Conservation (phyloP, 2,329 filamentous ascomycete genomes). For the Aspergillus uvarum region DNA sequence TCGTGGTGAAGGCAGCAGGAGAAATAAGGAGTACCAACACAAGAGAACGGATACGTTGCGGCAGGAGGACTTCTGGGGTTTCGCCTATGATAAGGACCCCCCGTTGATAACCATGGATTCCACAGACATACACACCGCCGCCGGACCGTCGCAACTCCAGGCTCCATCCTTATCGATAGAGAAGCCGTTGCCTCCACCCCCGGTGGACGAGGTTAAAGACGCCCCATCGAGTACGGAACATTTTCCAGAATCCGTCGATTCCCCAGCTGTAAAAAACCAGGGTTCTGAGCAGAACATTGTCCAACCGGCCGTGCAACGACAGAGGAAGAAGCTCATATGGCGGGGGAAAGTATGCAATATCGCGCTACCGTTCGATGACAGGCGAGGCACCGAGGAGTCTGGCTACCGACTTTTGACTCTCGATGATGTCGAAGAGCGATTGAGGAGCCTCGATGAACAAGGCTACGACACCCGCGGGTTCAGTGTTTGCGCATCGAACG, state of each 20-base stretch:
- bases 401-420: constrained; percentile 39
- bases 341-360: constrained; percentile 73
- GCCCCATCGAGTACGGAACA: constrained; percentile 8
- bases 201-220: constrained; percentile 20
- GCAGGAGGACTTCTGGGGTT: constrained; percentile 48
- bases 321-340: constrained; percentile 73
- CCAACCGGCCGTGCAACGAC: constrained; percentile 33
- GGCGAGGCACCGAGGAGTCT: constrained; percentile 55
- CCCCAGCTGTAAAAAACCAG: constrained; percentile 16
- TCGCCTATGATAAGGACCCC: constrained; percentile 44
- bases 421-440: constrained; percentile 39
- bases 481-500: constrained; percentile 33
- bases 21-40: constrained; percentile 35
- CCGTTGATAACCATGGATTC: constrained; percentile 35
- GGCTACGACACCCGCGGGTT: constrained; percentile 47
- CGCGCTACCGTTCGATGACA: constrained; percentile 65
- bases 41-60: constrained; percentile 44
- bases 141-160: constrained; percentile 20
- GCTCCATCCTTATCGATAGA: constrained; percentile 32
- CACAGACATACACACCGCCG: constrained; percentile 23
- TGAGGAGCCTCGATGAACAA: constrained; percentile 44
- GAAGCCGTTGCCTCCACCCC: constrained; percentile 43
- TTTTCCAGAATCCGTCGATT: constrained; percentile 13
- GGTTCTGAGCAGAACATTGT: constrained; percentile 16
- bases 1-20: constrained; percentile 22